Evolutionary conservation across 495 filamentous ascomycete genomes (phyloP).

Genomic region (Cercophora sp.): DNA sequence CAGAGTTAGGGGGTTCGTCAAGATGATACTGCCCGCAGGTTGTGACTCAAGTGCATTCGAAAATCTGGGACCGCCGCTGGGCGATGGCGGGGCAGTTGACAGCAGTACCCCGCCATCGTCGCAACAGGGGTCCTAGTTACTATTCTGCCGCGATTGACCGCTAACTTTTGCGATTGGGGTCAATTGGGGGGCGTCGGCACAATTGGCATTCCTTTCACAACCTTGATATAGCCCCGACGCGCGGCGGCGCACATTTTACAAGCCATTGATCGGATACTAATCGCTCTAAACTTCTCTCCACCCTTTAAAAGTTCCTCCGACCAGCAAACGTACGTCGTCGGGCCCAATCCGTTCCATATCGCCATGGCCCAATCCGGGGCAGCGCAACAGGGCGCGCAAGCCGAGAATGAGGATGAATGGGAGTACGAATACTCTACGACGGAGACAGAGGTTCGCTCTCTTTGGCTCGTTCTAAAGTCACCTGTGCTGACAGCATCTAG

Average conservation of each 20-base stretch:
- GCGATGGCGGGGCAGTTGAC: neutral
- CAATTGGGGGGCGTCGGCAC: no score
- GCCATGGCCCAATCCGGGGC: neutral
- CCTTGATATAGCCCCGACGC: no score
- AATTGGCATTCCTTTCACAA: no score
- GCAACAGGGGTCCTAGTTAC: neutral
- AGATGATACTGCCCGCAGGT: neutral
- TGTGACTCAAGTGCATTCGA: conserved; percentile 20
- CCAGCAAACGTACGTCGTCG: no score
- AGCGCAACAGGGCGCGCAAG: no score
- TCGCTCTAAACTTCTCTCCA: no score
- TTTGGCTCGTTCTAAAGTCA: neutral
- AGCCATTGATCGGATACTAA: no score
- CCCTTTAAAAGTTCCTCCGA: no score
- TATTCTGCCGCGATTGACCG: conserved; percentile 24
- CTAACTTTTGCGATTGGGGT: no score
- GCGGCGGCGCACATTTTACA: no score
- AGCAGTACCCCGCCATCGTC: conserved; percentile 8
- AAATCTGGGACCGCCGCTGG: neutral
- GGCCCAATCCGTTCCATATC: no score
- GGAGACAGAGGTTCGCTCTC: conserved; percentile 45
- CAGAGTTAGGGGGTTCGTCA: no score
- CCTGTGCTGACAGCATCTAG: conserved; percentile 21
- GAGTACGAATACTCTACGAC: conserved; percentile 57
- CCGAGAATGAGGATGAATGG: conserved; percentile 51